Evolutionary conservation across 106 monocot species (phyloP), one percentile per base, ranked within the genome.

Genomic region (Xerophyta viscosa): DNA sequence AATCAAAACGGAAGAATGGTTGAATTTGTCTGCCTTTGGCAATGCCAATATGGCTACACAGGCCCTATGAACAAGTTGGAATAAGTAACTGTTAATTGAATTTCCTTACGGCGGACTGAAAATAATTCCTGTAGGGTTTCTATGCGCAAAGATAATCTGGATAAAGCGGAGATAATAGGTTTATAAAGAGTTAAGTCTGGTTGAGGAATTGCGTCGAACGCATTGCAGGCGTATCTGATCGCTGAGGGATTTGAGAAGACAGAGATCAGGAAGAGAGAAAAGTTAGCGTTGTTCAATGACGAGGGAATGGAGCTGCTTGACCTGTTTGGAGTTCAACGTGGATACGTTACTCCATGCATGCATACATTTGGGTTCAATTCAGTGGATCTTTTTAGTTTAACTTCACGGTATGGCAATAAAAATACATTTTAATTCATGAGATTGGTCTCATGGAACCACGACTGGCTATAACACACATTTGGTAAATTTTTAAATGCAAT

Each of bases 31-130:
- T 66, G 3, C 88, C 93, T 21, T 72, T 72, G 3, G 0, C 11
- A 2, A 45, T 20, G 14, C 66, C 81, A 9, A 61, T 50, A 68
- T 30, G 22, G 61, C 20, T 3, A 81, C 71, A 37, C 88, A 94
- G 0, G 88, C 60, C 60, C 88, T 94, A 33, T 88, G 33, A 20
- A 77, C 72, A 0, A 67, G 66, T 12, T 80, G 78, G 31, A 88
- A 39, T 1, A 77, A 69, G 57, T 66, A 74, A 67, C 56, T 18
- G 36, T 20, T n/a, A 83, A 21, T n/a, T n/a, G 57, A 44, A 63
- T 58, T 0, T 57, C 56, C 66, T 61, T 70, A 8, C 41, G 53
- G 39, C 61, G 73, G 0, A 61, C 74, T 1, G 69, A 71, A 24
- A 64, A 75, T 60, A 80, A 74, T 10, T 56, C 39, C 14, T 63